Percentiles rank a stretch among this genome's conserved stretches.
These are phyloP conservation scores for Pyrenophora tritici-repentis DNA, from an alignment of 2,329 filamentous ascomycete species.

Conservation along the genomic window DNA sequence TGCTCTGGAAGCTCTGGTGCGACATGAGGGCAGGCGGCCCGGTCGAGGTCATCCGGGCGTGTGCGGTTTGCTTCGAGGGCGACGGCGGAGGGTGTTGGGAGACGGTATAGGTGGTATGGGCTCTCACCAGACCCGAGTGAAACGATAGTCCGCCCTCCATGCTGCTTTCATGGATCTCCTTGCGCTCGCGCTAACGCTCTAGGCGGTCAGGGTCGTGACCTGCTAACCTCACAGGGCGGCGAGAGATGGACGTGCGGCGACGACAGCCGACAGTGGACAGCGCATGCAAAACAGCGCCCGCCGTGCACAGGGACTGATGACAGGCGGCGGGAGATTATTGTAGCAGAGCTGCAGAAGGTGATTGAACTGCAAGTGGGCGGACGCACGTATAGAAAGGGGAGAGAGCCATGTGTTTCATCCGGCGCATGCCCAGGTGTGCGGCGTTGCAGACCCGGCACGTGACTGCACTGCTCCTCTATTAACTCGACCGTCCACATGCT, in stretches of 20 bases:
- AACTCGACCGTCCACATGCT: no score
- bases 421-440: background rate
- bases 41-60: conserved; percentile 44
- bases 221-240: conserved; percentile 10
- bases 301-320: conserved; percentile 2
- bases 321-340: background rate
- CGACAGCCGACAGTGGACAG: background rate
- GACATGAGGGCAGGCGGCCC: conserved; percentile 49
- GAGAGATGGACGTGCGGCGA: conserved; percentile 4
- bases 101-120: conserved; percentile 24
- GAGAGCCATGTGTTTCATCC: conserved; percentile 12
- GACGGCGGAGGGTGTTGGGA: conserved; percentile 27
- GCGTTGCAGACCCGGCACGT: conserved; percentile 8
- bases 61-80: conserved; percentile 26
- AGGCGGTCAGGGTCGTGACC: conserved; percentile 15
- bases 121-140: conserved; percentile 24
- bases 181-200: conserved; percentile 14
- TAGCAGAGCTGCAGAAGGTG: background rate
- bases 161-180: conserved; percentile 38
- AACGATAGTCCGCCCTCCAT: conserved; percentile 41
- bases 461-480: background rate
- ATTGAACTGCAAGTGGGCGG: background rate
- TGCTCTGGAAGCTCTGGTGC: conserved; percentile 54
- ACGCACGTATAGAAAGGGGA: conserved; percentile 29
- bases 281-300: conserved; percentile 3